Evolutionary conservation across 148 eudicot genomes (phyloP), one percentile per base, ranked within the genome.

Genomic region (Selenicereus undatus): DNA sequence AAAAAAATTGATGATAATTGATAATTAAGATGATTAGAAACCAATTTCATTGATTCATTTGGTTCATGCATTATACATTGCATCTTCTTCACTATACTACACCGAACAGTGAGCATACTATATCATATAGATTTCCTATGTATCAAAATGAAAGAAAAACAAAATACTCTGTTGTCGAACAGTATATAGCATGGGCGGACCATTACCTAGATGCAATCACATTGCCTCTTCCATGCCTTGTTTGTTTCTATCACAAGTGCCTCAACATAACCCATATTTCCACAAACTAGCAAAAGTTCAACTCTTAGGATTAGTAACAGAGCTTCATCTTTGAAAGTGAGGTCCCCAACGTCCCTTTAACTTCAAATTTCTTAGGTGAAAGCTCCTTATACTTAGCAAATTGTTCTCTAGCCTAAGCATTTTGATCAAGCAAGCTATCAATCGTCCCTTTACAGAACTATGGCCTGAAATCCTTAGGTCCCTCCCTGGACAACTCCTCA

Each of bases 401-500:
- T 76, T 90, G 84, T 78, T 89, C 90, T 78, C 73, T 86, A 8
- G 97, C 97, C 79, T 93, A 92, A 8, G 58, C 73, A 78, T 91
- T 87, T 66, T 82, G 84, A 81, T 90, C 92, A 56, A 90, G 83
- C 84, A 91, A 89, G 79, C 95, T 89, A 79, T 84, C 91, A 76
- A 93, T 89, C 95, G 91, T 89, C 30, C 95, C 94, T 86, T 85
- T 90, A 82, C 95, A 88, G 35, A 93, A 93, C 78, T 88, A 88
- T 39, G 95, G 93, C 84, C 95, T 80, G 58, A 89, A 91, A 86
- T 93, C 95, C 3, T 51, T 86, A 4, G 95, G 94, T 74, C 91
- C 97, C 75, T 93, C 97, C 24, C 75, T 90, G 7, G 18, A 79
- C 51, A 93, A 85, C 74, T 85, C 92, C 12, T 93, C 93, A 79